phyloP scores from a whole-genome alignment of 208 protist genomes.

The Naegleria lovaniensis region DNA sequence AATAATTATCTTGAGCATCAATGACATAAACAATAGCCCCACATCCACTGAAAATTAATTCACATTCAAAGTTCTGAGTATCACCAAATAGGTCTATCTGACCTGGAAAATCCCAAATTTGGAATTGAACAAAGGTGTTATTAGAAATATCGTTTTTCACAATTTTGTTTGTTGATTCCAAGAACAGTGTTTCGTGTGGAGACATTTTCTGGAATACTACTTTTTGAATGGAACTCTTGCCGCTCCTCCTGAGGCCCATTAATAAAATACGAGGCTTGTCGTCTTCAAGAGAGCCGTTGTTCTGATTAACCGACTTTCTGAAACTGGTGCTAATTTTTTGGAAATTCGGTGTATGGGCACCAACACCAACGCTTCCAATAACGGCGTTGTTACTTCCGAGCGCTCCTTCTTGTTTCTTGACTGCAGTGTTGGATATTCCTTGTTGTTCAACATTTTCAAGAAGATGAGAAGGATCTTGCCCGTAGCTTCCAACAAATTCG shows the following conservation, averaged over 20 bases:
- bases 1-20: conserved; percentile 59
- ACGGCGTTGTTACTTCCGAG: not conserved
- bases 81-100: conserved; percentile 70
- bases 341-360: not conserved
- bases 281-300: conserved; percentile 35
- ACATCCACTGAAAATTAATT: conserved; percentile 60
- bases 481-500: not conserved
- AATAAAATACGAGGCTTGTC: conserved; percentile 61
- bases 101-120: conserved; percentile 80
- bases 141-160: conserved; percentile 66
- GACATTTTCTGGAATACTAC: conserved; percentile 85
- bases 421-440: not conserved
- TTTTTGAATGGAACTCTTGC: conserved; percentile 76
- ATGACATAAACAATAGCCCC: conserved; percentile 77
- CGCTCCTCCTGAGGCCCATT: conserved; percentile 64
- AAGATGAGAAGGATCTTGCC: not conserved
- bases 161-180: conserved; percentile 71
- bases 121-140: conserved; percentile 78
- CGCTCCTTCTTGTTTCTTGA: not conserved
- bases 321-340: not conserved
- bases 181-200: conserved; percentile 79
- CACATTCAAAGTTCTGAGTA: conserved; percentile 52
- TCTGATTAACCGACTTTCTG: not conserved
- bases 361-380: not conserved
- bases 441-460: not conserved